Base-by-base conservation (phyloP, 2,329 filamentous ascomycete genomes). In the Parafenestella ontariensis region DNA sequence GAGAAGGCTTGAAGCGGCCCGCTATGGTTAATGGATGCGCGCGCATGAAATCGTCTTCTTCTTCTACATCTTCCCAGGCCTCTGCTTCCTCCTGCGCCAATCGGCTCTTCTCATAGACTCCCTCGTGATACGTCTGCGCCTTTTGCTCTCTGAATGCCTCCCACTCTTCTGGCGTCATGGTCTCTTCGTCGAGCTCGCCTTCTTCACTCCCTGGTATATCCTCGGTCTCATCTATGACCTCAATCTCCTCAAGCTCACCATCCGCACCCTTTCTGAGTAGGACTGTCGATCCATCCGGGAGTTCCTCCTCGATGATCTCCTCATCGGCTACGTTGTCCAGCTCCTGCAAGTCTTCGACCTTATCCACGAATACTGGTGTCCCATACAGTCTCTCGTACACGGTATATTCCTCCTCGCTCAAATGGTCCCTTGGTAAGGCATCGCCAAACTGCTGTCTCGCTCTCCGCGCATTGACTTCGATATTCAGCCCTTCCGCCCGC, bases 321-420 rank as follows among this genome's bases (percentile, higher is more conserved):
- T 79, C 43, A 76, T 73, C 53, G 79, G 77, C 64, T 82, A 78
- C 63, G 79, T 76, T 56, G 79, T 82, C 23, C 77, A 72, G 58
- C 28, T 64, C 69, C 46, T 69, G 64, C n/a, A 72, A 62, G 36
- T 76, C 69, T 56, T 78, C 86, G 3, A 86, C 81, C 72, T 89
- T 85, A 52, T 88, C 86, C 37, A 87, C 82, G 57, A 90, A 72
- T 1, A 75, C 50, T 1, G 92, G 91, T 29, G 87, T 81, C 1
- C 93, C 94, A 72, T 95, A 97, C 15, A 96, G 78, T 59, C 92
- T 83, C 69, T 89, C 87, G 74, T 96, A 96, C 0, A 96, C 78
- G 43, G 78, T 79, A 66, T 89, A 87, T 73, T 96, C 92, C 48
- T 89, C 84, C 1, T 83, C 81, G 29, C 81, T 87, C 46, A 97